phyloP scores from a whole-genome alignment of 176 grass and related monocot species.

The Triticum turgidum region DNA sequence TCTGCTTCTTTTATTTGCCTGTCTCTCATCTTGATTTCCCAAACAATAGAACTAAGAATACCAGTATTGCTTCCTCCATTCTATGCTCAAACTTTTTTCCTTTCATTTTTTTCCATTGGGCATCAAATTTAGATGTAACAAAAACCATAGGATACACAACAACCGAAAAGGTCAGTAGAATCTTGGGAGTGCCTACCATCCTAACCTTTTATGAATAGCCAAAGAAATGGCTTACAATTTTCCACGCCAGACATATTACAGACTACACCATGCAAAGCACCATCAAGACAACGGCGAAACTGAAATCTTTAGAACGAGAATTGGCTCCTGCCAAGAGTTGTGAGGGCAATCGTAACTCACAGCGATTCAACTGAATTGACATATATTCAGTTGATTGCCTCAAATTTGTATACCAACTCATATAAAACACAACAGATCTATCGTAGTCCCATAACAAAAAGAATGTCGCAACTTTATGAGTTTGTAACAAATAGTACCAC shows the following conservation, averaged over 20 bases:
- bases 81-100: background rate
- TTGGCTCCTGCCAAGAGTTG: background rate
- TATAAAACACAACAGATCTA: background rate
- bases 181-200: conserved; percentile 15
- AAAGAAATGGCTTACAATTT: background rate
- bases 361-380: background rate
- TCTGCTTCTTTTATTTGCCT: background rate
- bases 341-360: background rate
- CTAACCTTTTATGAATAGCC: background rate
- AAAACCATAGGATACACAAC: background rate
- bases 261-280: background rate
- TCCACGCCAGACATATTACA: background rate
- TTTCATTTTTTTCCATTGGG: conserved; percentile 7
- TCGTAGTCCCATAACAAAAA: background rate
- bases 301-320: background rate
- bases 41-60: background rate
- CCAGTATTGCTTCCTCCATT: background rate
- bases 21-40: background rate
- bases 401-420: background rate
- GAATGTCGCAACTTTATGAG: background rate
- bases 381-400: background rate
- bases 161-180: conserved; percentile 14
- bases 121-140: conserved; percentile 18
- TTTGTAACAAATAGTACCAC: background rate
- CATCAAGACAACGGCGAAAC: background rate